These are phyloP conservation scores for Mycogone perniciosa DNA, from an alignment of 2,329 filamentous ascomycete species.

Conservation along the genomic window DNA sequence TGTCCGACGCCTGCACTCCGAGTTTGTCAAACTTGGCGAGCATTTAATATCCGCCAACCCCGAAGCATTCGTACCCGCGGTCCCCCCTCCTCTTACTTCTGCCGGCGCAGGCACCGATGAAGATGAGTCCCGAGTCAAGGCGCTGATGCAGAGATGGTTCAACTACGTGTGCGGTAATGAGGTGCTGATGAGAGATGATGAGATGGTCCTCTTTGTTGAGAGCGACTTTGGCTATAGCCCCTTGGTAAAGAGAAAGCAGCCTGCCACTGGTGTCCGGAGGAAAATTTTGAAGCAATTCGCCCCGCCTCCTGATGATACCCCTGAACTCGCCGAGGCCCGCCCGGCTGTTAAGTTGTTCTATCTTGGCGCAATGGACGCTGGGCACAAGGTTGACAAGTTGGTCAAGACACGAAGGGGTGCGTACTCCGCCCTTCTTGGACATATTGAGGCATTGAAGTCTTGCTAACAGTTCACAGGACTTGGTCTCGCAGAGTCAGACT, in stretches of 20 bases:
- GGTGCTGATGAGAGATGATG: conserved; percentile 87
- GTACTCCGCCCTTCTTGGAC: conserved; percentile 3
- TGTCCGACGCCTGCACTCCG: conserved; percentile 87
- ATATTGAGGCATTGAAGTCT: conserved; percentile 10
- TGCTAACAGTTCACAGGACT: conserved; percentile 55
- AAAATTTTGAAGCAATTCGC: conserved; percentile 98
- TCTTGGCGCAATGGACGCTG: conserved; percentile 89
- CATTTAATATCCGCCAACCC: conserved; percentile 97
- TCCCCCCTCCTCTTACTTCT: conserved; percentile 89
- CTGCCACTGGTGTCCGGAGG: conserved; percentile 87
- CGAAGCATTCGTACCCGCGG: conserved; percentile 86
- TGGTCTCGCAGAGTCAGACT: conserved; percentile 85
- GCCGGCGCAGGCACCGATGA: conserved; percentile 95
- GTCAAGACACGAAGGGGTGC: conserved; percentile 87
- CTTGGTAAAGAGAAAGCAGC: conserved; percentile 91
- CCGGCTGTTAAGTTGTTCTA: conserved; percentile 95
- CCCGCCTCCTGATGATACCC: conserved; percentile 92
- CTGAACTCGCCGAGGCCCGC: conserved; percentile 82
- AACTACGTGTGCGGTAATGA: conserved; percentile 91
- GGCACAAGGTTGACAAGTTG: conserved; percentile 90
- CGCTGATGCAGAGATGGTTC: conserved; percentile 86
- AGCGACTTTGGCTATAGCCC: conserved; percentile 98
- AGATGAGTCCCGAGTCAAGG: conserved; percentile 84
- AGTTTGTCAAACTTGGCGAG: conserved; percentile 93
- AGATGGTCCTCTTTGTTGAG: conserved; percentile 98